Evolutionary conservation across 768 basidiomycete species (phyloP).

Genomic region (Amanita pseudoporphyria): DNA sequence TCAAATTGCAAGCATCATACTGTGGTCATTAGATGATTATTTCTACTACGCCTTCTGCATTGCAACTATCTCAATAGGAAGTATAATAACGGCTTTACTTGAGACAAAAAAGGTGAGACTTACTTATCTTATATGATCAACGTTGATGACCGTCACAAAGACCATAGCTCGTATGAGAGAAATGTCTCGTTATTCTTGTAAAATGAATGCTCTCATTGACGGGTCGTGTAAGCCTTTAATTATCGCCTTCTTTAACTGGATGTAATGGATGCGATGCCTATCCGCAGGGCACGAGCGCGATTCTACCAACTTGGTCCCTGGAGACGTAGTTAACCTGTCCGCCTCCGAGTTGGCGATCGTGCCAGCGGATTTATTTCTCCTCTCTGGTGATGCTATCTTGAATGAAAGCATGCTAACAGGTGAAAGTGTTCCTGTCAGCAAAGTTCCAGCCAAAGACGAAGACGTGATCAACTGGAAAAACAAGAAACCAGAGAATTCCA

Average conservation of each 20-base stretch:
- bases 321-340: constrained; percentile 88
- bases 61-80: constrained; percentile 78
- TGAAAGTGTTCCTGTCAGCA: constrained; percentile 95
- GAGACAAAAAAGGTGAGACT: constrained; percentile 78
- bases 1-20: constrained; percentile 87
- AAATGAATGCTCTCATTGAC: constrained; percentile 59
- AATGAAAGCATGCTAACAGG: constrained; percentile 99
- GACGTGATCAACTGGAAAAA: constrained; percentile 65
- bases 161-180: constrained; percentile 92
- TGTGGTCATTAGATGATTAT: constrained; percentile 95
- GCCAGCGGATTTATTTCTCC: constrained; percentile 85
- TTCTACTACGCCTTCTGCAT: constrained; percentile 98
- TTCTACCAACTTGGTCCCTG: constrained; percentile 78
- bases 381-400: constrained; percentile 94
- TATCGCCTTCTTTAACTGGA: too few relatives aligned
- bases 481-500: constrained; percentile 61
- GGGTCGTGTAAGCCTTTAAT: constrained; percentile 49
- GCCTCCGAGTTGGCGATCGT: constrained; percentile 61
- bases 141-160: constrained; percentile 23
- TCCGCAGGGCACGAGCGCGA: constrained; percentile 56
- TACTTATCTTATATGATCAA: background rate
- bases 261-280: too few relatives aligned
- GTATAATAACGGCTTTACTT: constrained; percentile 76
- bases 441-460: constrained; percentile 74
- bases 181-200: constrained; percentile 87